These are phyloP conservation scores for Dioscorea dumetorum DNA, from an alignment of 106 monocot genomes.

Conservation along the genomic window DNA sequence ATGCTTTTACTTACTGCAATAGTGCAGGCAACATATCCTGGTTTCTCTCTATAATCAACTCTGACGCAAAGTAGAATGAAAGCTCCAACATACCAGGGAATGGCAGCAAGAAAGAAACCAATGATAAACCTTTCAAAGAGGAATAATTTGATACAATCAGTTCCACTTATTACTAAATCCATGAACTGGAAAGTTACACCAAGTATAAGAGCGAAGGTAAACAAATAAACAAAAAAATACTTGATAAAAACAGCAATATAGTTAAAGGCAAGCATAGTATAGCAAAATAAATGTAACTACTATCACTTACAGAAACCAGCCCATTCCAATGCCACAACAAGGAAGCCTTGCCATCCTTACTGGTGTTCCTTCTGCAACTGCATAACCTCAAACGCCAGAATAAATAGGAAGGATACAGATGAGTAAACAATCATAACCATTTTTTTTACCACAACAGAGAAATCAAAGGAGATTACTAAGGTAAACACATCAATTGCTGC, in stretches of 20 bases:
- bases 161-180: too few species aligned
- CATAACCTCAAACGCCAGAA: constrained; percentile 15
- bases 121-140: constrained; percentile 38
- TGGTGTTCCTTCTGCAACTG: constrained; percentile 30
- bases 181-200: too few species aligned
- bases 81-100: constrained; percentile 63
- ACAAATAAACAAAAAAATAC: too few species aligned
- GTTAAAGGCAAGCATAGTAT: too few species aligned
- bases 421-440: not conserved
- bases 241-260: too few species aligned
- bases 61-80: constrained; percentile 25
- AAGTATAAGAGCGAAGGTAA: too few species aligned
- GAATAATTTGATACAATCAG: not conserved
- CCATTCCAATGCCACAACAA: constrained; percentile 47
- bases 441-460: not conserved
- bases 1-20: constrained; percentile 36
- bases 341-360: constrained; percentile 28
- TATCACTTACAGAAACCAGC: constrained; percentile 56
- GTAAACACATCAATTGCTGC: too few species aligned
- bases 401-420: not conserved
- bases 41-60: constrained; percentile 46
- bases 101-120: constrained; percentile 44
- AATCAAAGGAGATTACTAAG: not conserved
- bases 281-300: too few species aligned
- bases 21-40: constrained; percentile 44